These are phyloP conservation scores for Polygonum maritimum DNA, from an alignment of 148 eudicot species.

Conservation along the genomic window DNA sequence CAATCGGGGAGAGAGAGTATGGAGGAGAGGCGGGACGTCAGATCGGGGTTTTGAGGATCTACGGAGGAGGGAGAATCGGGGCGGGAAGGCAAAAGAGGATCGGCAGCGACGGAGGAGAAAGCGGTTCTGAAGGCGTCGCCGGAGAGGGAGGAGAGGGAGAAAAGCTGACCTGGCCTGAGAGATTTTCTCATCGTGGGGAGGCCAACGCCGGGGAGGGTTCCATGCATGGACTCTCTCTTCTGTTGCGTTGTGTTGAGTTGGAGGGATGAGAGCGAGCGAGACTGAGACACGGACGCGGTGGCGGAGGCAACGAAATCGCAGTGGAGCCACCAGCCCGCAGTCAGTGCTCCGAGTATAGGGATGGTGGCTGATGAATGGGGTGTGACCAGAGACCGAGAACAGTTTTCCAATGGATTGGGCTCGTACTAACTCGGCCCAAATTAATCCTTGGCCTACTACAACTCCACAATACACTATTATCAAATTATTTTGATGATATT, in stretches of 20 bases:
- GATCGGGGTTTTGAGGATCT: background rate
- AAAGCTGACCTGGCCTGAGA: conserved; percentile 11
- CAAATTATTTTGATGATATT: no score
- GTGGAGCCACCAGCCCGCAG: background rate
- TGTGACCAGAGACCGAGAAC: no score
- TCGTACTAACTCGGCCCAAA: no score
- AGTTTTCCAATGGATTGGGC: no score
- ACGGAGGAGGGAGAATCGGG: background rate
- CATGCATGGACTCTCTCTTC: conserved; percentile 9
- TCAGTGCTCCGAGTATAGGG: no score
- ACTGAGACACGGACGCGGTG: background rate
- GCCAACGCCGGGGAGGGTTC: conserved; percentile 15
- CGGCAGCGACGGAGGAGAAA: background rate
- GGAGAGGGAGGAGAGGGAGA: conserved; percentile 16
- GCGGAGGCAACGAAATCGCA: background rate
- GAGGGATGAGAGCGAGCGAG: background rate
- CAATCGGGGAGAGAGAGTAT: conserved; percentile 59
- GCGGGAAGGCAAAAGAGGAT: background rate
- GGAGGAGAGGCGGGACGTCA: conserved; percentile 29
- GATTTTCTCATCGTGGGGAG: conserved; percentile 23
- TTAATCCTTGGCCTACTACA: no score
- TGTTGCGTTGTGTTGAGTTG: background rate
- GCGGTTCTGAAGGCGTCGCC: background rate
- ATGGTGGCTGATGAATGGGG: no score
- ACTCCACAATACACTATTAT: no score